Conservation (phyloP, 495 filamentous ascomycete species). For the Daldinia caldariorum region DNA sequence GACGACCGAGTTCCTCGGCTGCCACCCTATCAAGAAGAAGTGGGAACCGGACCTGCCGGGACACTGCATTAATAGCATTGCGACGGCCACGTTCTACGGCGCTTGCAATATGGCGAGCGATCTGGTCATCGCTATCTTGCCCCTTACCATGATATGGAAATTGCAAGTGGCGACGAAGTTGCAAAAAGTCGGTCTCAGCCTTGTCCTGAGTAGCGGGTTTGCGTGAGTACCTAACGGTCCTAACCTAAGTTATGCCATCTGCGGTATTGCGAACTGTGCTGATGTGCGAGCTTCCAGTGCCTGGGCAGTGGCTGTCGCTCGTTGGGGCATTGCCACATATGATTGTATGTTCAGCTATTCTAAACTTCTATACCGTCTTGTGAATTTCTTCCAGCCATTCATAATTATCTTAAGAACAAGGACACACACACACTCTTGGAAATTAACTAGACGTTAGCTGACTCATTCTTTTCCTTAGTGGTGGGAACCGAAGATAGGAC, state of each 20-base stretch:
- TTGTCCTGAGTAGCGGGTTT: conserved; percentile 39
- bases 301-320: conserved; percentile 48
- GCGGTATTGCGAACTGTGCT: not conserved
- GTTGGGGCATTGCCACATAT: conserved; percentile 44
- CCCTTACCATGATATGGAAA: conserved; percentile 44
- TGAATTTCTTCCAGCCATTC: not conserved
- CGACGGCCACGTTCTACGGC: conserved; percentile 34
- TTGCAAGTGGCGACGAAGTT: conserved; percentile 22
- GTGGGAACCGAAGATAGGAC: conserved; percentile 36
- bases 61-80: conserved; percentile 47
- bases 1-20: conserved; percentile 51
- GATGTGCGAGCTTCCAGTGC: conserved; percentile 30
- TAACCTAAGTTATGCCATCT: not conserved
- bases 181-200: conserved; percentile 40
- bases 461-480: conserved; percentile 12
- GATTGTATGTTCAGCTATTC: conserved; percentile 28
- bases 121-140: conserved; percentile 43
- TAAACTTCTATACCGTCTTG: not conserved
- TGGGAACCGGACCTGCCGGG: conserved; percentile 48
- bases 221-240: no score
- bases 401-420: not conserved
- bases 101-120: conserved; percentile 38
- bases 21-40: conserved; percentile 49
- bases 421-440: no score
- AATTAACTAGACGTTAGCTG: not conserved